Evolutionary conservation across 106 monocot genomes (phyloP).

Genomic region (Triglochin maritima): DNA sequence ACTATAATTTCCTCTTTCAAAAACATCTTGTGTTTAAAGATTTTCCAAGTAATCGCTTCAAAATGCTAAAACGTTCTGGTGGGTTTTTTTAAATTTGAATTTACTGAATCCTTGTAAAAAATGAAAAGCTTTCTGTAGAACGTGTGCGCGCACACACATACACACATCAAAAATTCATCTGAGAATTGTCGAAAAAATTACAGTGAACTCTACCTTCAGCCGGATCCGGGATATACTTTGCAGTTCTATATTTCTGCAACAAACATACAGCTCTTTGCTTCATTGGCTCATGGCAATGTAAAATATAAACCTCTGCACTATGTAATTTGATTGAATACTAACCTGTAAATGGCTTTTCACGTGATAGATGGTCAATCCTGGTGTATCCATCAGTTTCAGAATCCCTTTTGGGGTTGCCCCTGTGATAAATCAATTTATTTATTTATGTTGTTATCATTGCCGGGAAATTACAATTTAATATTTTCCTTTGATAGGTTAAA

Average conservation of each 20-base stretch:
- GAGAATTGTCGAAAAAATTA: background rate
- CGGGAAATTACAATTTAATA: background rate
- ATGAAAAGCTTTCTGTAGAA: no score
- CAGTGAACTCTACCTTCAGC: constrained; percentile 6
- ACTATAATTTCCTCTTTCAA: no score
- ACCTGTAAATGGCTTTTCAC: constrained; percentile 36
- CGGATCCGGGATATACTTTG: constrained; percentile 17
- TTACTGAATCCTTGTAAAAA: no score
- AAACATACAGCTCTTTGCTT: background rate
- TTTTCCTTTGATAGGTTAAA: no score
- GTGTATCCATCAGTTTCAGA: constrained; percentile 17
- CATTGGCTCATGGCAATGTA: background rate
- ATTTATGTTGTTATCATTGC: background rate
- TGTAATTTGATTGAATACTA: background rate
- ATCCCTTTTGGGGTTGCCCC: constrained; percentile 29
- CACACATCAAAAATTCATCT: no score
- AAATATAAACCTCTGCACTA: background rate
- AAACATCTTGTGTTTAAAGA: no score
- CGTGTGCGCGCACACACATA: no score
- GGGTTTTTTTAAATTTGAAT: no score
- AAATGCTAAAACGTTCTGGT: no score
- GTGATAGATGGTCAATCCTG: constrained; percentile 24
- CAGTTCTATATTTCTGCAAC: constrained; percentile 26
- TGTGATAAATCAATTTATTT: constrained; percentile 1
- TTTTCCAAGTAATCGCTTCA: no score